Evolutionary conservation across 192 early-diverging fungal genomes (phyloP).

Genomic region (Spizellomyces sp.): DNA sequence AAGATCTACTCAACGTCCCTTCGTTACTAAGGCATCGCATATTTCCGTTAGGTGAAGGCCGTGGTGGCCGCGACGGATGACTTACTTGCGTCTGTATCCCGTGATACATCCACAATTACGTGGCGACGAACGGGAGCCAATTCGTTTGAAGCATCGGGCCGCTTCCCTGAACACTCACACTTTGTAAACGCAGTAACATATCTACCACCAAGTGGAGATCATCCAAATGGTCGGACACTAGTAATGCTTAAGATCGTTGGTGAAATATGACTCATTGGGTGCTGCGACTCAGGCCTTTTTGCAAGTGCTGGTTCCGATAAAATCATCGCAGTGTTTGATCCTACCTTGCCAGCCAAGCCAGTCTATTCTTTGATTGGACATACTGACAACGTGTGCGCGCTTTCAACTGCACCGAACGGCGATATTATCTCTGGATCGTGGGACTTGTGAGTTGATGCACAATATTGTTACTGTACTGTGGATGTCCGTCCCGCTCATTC

Average conservation of each 20-base stretch:
- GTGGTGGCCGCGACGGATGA: slow-evolving; percentile 15
- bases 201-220: slow-evolving; percentile 56
- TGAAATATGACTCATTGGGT: not conserved
- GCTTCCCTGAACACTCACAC: slow-evolving; percentile 69
- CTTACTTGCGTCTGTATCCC: slow-evolving; percentile 21
- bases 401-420: slow-evolving; percentile 63
- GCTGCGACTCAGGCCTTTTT: slow-evolving; percentile 65
- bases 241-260: not conserved
- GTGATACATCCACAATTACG: slow-evolving; percentile 49
- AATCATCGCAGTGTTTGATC: slow-evolving; percentile 80
- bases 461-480: not conserved
- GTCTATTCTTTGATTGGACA: slow-evolving; percentile 78
- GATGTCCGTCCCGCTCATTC: too few relatives aligned
- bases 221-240: slow-evolving; percentile 61
- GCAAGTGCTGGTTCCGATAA: slow-evolving; percentile 84
- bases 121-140: slow-evolving; percentile 66
- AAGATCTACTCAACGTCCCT: too few relatives aligned
- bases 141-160: slow-evolving; percentile 52
- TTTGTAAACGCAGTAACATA: slow-evolving; percentile 78
- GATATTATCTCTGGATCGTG: slow-evolving; percentile 93
- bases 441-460: slow-evolving; percentile 73
- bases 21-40: too few relatives aligned
- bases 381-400: slow-evolving; percentile 81
- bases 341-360: slow-evolving; percentile 54
- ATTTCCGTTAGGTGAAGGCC: slow-evolving; percentile 28